phyloP scores from a whole-genome alignment of 2,329 filamentous ascomycete species.

The Rhynchosporium agropyri region DNA sequence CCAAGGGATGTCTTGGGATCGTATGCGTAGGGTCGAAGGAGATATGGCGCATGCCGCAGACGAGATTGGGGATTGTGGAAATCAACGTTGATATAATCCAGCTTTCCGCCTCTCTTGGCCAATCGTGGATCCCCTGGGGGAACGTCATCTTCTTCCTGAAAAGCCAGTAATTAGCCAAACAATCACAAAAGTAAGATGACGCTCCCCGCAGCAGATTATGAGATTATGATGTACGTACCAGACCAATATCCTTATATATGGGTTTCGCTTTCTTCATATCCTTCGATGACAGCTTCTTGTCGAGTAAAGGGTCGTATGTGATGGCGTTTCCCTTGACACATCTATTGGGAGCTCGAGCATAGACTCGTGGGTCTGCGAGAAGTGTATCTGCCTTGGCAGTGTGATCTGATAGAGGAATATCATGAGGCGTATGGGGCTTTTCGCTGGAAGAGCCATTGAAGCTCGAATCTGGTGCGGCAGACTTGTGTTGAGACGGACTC shows the following conservation, averaged over 20 bases:
- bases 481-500: conserved; percentile 52
- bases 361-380: conserved; percentile 42
- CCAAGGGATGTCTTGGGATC: conserved; percentile 84
- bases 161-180: conserved; percentile 59
- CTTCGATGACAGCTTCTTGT: conserved; percentile 47
- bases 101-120: conserved; percentile 61
- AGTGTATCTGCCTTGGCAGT: conserved; percentile 31
- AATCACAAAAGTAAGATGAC: conserved; percentile 59
- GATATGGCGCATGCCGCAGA: conserved; percentile 73
- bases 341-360: conserved; percentile 59
- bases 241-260: conserved; percentile 64
- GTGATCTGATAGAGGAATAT: conserved; percentile 37
- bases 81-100: conserved; percentile 70
- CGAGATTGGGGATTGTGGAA: conserved; percentile 71
- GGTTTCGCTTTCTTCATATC: conserved; percentile 61
- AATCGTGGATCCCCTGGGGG: conserved; percentile 82
- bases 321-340: conserved; percentile 59
- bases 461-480: conserved; percentile 41
- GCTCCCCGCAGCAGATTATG: conserved; percentile 49
- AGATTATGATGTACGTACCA: conserved; percentile 58
- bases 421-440: conserved; percentile 30
- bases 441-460: conserved; percentile 40
- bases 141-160: conserved; percentile 79
- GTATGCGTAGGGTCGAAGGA: conserved; percentile 78
- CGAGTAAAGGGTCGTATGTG: conserved; percentile 58